Evolutionary conservation across 176 grass and related monocot species (phyloP), one percentile per base, ranked within the genome.

Genomic region (Cenchrus purpureus): DNA sequence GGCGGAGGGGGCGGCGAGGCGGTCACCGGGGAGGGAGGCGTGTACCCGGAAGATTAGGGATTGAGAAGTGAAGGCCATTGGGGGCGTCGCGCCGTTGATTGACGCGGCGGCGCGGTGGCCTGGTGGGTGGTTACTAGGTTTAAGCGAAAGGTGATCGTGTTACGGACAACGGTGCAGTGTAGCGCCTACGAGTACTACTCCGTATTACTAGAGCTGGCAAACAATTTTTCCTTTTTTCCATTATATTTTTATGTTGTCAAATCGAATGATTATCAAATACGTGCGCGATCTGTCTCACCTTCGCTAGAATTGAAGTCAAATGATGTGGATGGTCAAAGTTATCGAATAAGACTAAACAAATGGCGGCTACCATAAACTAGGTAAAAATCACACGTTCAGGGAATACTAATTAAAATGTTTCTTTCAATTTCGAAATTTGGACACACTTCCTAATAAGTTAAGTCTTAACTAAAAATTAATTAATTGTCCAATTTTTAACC

Each of bases 21-120:
- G 62, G 44, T 52, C 29, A 61, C 53, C 34, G 12, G 61, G 68
- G 8, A 54, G 42, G 50, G 80, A 74, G 31, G 60, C 58, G 16
- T 75, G 50, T 11, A 66, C 58, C 59, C 73, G 68, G 68, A 85
- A 87, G 68, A 90, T 28, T 25, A 87, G 74, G 16, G 89, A 90
- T n/a, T 74, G 89, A 61, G 84, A 90, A 60, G 79, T 60, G 29
- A 80, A 75, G 10, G 88, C 79, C 88, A 90, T 90, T 22, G 43
- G 65, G 5, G 37, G 15, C 51, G 37, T 56, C 10, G n/a, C 54
- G 83, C 34, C 54, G 64, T 16, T 5, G 72, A 44, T 70, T 44
- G 57, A n/a, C 9, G 58, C 17, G 76, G 74, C 74, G 86, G 86
- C 70, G 78, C 71, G 16, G 70, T 13, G 32, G 64, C 15, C 68